Evolutionary conservation across 768 basidiomycete species (phyloP), one percentile per base, ranked within the genome.

Genomic region (Leccinum subtestaceum): DNA sequence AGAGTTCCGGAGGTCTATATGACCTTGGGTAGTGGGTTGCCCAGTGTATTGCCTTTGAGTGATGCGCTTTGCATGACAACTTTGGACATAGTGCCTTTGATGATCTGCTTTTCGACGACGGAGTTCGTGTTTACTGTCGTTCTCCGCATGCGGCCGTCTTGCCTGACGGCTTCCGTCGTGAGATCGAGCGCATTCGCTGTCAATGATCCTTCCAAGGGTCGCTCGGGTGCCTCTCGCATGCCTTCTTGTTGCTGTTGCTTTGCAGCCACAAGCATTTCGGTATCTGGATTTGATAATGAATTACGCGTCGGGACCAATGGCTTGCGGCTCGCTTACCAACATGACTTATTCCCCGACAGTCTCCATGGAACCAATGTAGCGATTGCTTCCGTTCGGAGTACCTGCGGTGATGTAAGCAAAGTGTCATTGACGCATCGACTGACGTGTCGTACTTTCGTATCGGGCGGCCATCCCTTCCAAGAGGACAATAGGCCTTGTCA

Each of bases 341-440:
- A 52, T 83, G 79, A 2, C 85, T 87, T 40, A 81, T 71, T 9
- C 85, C 83, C 49, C 83, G 81, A 45, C 72, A 74, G 59, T 80
- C 84, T 9, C 79, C 77, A 57, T 83, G 77, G 64, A 88, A 86
- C 88, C 88, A 89, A 57, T 88, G 86, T 27, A 58, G 29, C 10
- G 80, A 79, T 45, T 73, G 65, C 34, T 77, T 77, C 61, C 80
- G 76, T 60, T 88, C 84, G 1, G 88, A 88, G 64, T 79, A 87
- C 65, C 85, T 83, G 56, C 43, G n/a, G 46, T 55, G 13, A 43
- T 31, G 60, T 52, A 55, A 61, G 52, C 45, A 48, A 11, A 17
- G 32, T 27, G 36, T 51, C 31, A 57, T 55, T 43, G 25, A 25
- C 17, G 11, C 31, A 38, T 5, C 1, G 5, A 47, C 52, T 51